A percentile compares a stretch with the other conserved stretches of the same genome.
Conservation (phyloP, 352 stramenopile genomes). For the Pythium biforme region DNA sequence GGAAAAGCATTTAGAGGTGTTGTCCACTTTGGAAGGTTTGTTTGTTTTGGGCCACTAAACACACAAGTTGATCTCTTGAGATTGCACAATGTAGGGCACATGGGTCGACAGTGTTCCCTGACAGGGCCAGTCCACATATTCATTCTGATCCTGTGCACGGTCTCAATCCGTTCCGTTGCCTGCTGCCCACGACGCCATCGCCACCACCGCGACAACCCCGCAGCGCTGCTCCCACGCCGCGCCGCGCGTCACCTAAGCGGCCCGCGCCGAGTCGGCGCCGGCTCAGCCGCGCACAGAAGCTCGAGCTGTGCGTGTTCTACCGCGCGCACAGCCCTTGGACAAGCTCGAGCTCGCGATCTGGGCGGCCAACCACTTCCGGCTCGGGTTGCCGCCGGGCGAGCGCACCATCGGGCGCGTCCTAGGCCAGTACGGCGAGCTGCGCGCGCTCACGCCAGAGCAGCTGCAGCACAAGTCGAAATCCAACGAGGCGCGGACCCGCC, state of each 20-base stretch:
- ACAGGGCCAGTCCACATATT: not conserved
- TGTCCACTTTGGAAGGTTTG: constrained; percentile 4
- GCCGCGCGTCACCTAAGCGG: not conserved
- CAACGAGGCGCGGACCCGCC: not conserved
- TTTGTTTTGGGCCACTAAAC: too few relatives aligned
- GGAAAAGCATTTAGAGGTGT: too few relatives aligned
- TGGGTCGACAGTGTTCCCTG: not conserved
- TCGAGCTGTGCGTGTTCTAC: constrained; percentile 12
- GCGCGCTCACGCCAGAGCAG: not conserved
- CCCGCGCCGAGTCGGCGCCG: not conserved
- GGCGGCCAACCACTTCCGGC: constrained; percentile 4
- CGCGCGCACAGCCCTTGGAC: not conserved
- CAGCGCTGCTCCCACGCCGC: too few relatives aligned
- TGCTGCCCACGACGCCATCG: too few relatives aligned
- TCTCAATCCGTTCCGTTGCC: too few relatives aligned
- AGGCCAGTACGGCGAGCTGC: constrained; percentile 3
- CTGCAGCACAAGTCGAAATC: constrained; percentile 1
- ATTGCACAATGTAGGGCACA: not conserved
- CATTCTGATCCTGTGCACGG: not conserved
- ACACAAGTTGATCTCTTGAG: too few relatives aligned
- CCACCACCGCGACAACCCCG: too few relatives aligned
- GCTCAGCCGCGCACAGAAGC: constrained; percentile 4
- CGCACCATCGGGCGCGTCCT: not conserved
- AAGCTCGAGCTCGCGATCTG: not conserved
- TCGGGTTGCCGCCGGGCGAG: not conserved